Evolutionary conservation across 2,329 filamentous ascomycete species (phyloP).

Genomic region (Hymenoscyphus fructigenus): DNA sequence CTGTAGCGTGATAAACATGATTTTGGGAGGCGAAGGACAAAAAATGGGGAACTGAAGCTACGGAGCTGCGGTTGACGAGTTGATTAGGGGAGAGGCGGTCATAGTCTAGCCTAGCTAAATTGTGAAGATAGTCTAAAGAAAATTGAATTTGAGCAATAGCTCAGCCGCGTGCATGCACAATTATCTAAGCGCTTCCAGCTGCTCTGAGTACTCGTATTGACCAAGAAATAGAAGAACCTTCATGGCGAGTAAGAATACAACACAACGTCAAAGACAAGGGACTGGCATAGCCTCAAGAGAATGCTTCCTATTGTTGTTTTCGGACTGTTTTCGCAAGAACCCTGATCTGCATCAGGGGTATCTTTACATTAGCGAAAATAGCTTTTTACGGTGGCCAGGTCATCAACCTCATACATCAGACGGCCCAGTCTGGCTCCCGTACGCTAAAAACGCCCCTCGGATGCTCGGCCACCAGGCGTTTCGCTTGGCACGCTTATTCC

Average conservation of each 20-base stretch:
- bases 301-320: not conserved
- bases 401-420: not conserved
- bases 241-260: not conserved
- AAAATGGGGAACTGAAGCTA: not conserved
- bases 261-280: not conserved
- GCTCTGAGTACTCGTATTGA: not conserved
- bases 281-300: not conserved
- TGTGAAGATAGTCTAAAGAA: not conserved
- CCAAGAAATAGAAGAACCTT: not conserved
- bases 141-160: not conserved
- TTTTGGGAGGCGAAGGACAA: not conserved
- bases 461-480: not conserved
- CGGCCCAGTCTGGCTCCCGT: not conserved
- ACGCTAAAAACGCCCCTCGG: not conserved
- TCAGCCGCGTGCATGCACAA: not conserved
- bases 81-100: not conserved
- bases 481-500: not conserved
- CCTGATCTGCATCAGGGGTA: slow-evolving; percentile 1
- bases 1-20: not conserved
- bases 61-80: not conserved
- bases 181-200: not conserved
- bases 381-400: not conserved
- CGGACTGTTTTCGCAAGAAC: not conserved
- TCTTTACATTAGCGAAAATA: not conserved
- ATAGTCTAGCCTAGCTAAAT: not conserved